These are phyloP conservation scores for Thermothelomyces thermophilus DNA, from an alignment of 2,329 filamentous ascomycete genomes.

Conservation along the genomic window DNA sequence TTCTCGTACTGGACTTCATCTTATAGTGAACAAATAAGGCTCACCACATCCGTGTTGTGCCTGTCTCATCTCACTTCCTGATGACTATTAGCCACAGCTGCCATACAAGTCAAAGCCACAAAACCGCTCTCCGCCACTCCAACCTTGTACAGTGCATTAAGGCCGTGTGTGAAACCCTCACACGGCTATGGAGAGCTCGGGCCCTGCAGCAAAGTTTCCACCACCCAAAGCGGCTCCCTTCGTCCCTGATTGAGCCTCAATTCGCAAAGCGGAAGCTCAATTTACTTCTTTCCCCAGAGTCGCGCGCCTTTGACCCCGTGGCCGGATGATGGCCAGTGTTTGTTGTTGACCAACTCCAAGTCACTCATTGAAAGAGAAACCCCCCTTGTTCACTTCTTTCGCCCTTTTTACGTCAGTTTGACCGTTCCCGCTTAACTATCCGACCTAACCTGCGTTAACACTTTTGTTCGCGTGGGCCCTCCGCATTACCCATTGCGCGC, in stretches of 20 bases:
- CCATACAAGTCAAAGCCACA: no score
- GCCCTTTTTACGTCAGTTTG: constrained; percentile 2
- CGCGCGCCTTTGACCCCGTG: constrained; percentile 15
- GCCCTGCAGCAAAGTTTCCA: constrained; percentile 4
- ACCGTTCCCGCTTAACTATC: neutral
- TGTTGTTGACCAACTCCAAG: constrained; percentile 28
- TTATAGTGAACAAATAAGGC: no score
- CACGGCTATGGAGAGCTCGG: neutral
- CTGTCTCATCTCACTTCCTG: no score
- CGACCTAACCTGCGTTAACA: neutral
- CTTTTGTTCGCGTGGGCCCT: neutral
- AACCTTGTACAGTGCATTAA: no score
- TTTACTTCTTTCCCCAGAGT: constrained; percentile 10
- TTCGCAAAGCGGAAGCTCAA: constrained; percentile 11
- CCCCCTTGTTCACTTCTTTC: constrained; percentile 11
- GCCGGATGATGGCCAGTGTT: constrained; percentile 25
- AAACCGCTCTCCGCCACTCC: no score
- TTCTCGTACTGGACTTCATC: no score
- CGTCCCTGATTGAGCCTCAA: constrained; percentile 20
- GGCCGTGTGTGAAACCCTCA: neutral
- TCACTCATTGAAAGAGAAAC: constrained; percentile 24
- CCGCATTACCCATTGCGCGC: neutral
- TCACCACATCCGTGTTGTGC: no score
- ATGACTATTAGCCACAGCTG: no score
- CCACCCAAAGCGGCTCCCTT: neutral